A percentile compares a stretch with the other conserved stretches of the same genome.
phyloP scores from a whole-genome alignment of 2,329 filamentous ascomycete genomes.

The Pseudocercospora crystallina region DNA sequence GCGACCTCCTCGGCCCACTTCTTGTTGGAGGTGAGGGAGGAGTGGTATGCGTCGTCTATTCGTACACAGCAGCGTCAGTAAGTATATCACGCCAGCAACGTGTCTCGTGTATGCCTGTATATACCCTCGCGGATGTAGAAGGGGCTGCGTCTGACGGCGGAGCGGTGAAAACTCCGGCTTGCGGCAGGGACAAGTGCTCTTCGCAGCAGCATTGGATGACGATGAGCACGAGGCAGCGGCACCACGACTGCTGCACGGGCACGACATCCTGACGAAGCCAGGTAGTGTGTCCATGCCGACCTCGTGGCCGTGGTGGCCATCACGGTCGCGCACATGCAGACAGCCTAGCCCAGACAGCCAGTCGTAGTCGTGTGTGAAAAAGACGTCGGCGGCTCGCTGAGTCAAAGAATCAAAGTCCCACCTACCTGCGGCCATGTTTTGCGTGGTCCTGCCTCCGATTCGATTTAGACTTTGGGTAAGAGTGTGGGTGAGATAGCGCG shows the following conservation, averaged over 20 bases:
- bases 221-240: neutral
- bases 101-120: neutral
- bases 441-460: neutral
- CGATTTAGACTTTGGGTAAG: slow-evolving; percentile 4
- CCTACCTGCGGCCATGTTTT: too few relatives aligned
- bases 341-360: neutral
- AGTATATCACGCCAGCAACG: too few relatives aligned
- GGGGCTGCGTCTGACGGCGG: neutral
- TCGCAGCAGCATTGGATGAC: neutral
- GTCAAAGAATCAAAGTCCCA: neutral
- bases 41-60: slow-evolving; percentile 29
- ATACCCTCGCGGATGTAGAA: slow-evolving; percentile 8
- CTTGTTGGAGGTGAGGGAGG: slow-evolving; percentile 67
- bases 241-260: too few relatives aligned
- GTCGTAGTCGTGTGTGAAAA: neutral
- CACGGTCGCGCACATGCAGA: neutral
- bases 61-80: too few relatives aligned
- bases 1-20: slow-evolving; percentile 67
- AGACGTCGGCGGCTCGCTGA: neutral
- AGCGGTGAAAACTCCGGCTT: slow-evolving; percentile 3
- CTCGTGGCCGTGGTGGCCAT: slow-evolving; percentile 3
- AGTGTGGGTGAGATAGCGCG: too few relatives aligned
- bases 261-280: neutral
- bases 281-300: slow-evolving; percentile 1
- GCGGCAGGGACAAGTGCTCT: slow-evolving; percentile 3